phyloP scores from a whole-genome alignment of 208 protist genomes.

The Leishmania guyanensis region DNA sequence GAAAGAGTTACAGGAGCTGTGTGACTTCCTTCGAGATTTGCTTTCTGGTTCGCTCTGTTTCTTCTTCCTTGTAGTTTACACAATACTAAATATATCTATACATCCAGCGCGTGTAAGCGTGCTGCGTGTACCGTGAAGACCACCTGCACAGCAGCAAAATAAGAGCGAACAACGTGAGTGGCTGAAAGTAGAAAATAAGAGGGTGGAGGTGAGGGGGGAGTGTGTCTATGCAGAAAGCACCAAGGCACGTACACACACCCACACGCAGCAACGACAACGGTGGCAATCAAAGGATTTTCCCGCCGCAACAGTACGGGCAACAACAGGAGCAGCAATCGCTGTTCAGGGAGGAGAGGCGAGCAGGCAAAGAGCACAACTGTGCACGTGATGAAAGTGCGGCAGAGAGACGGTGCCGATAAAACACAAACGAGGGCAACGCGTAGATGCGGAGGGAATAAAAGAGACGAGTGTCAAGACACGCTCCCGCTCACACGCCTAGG shows the following conservation, averaged over 20 bases:
- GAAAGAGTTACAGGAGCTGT: neutral
- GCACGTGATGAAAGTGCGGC: neutral
- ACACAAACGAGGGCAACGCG: neutral
- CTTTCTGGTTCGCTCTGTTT: neutral
- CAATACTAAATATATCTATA: neutral
- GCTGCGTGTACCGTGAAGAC: neutral
- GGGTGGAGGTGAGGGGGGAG: no score
- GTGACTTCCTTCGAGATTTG: neutral
- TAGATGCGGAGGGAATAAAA: neutral
- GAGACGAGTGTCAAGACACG: neutral
- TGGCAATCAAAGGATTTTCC: neutral
- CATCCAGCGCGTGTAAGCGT: neutral
- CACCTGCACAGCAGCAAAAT: neutral
- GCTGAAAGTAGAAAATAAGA: neutral
- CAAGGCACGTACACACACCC: constrained; percentile 1
- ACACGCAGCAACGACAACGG: neutral
- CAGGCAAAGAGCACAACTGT: neutral
- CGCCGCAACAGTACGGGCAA: neutral
- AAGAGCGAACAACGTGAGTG: neutral
- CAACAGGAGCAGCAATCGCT: neutral
- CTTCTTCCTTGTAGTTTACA: neutral
- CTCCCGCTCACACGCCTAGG: neutral
- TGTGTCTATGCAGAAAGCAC: neutral
- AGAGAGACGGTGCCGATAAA: neutral
- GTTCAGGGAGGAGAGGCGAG: neutral